A percentile compares a stretch with the other conserved stretches of the same genome.
These are phyloP conservation scores for Talaromyces proteolyticus DNA, from an alignment of 495 filamentous ascomycete genomes.

Conservation along the genomic window DNA sequence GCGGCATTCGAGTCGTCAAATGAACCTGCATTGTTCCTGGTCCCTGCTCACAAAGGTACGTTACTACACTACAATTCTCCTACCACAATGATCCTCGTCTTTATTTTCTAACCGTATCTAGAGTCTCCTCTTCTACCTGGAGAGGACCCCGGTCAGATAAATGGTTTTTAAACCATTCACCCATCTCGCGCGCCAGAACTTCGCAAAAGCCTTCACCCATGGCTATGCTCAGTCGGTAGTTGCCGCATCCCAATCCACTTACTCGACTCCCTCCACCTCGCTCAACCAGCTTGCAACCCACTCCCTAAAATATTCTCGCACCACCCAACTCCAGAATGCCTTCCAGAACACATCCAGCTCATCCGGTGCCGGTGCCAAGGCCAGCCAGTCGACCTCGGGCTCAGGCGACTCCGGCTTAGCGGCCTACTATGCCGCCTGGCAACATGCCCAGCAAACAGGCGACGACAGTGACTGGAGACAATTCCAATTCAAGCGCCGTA, in stretches of 20 bases:
- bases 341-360: slow-evolving; percentile 56
- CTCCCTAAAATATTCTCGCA: slow-evolving; percentile 52
- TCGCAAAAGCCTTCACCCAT: slow-evolving; percentile 92
- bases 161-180: slow-evolving; percentile 79
- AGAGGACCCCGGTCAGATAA: slow-evolving; percentile 55
- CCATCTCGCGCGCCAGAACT: slow-evolving; percentile 94
- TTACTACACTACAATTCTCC: background rate
- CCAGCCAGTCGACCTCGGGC: slow-evolving; percentile 33
- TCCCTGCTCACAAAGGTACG: slow-evolving; percentile 44
- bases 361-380: slow-evolving; percentile 37
- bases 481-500: slow-evolving; percentile 77
- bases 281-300: slow-evolving; percentile 48
- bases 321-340: slow-evolving; percentile 67
- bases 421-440: slow-evolving; percentile 85
- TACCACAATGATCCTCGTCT: too few species aligned
- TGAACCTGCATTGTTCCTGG: slow-evolving; percentile 54
- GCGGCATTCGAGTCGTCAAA: slow-evolving; percentile 52
- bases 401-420: slow-evolving; percentile 58
- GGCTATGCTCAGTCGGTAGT: slow-evolving; percentile 97
- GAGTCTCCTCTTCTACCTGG: slow-evolving; percentile 45
- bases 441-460: slow-evolving; percentile 63
- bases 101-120: slow-evolving; percentile 15
- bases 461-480: slow-evolving; percentile 84
- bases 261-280: slow-evolving; percentile 66
- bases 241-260: slow-evolving; percentile 85